These are phyloP conservation scores for Ustilago crameri DNA, from an alignment of 1,284 basidiomycete species.

Conservation along the genomic window DNA sequence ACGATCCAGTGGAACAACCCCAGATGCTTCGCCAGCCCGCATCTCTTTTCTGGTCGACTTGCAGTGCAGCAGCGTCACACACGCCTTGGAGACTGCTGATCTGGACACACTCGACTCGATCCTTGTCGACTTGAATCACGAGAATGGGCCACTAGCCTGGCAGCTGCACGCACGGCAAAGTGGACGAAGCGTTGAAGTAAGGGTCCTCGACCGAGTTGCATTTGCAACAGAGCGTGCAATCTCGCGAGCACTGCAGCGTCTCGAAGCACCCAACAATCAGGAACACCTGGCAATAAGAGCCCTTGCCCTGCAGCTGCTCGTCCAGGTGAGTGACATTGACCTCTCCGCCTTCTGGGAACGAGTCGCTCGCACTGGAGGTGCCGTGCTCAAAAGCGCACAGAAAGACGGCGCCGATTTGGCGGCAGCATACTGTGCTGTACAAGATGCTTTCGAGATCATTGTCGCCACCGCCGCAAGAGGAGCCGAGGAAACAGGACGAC, in stretches of 20 bases:
- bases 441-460: slow-evolving; percentile 38
- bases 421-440: slow-evolving; percentile 25
- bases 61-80: slow-evolving; percentile 16
- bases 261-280: slow-evolving; percentile 24
- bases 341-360: slow-evolving; percentile 56
- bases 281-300: slow-evolving; percentile 27
- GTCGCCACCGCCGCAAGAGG: slow-evolving; percentile 26
- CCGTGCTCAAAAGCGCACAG: slow-evolving; percentile 27
- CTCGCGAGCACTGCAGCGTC: slow-evolving; percentile 31
- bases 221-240: slow-evolving; percentile 48
- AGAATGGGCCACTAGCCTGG: slow-evolving; percentile 44
- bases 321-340: slow-evolving; percentile 47
- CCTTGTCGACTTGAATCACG: slow-evolving; percentile 28
- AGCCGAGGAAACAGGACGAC: slow-evolving; percentile 10
- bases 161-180: slow-evolving; percentile 24
- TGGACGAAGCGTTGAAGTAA: slow-evolving; percentile 8
- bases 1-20: neutral
- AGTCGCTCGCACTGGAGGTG: slow-evolving; percentile 35
- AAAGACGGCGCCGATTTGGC: slow-evolving; percentile 20
- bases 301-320: slow-evolving; percentile 40
- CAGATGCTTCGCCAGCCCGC: slow-evolving; percentile 13
- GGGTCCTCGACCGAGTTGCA: slow-evolving; percentile 46
- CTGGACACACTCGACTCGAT: slow-evolving; percentile 12
- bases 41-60: slow-evolving; percentile 32
- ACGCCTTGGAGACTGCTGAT: slow-evolving; percentile 15